Conservation (phyloP, 2,329 filamentous ascomycete species). For the Penicillium frequentans region DNA sequence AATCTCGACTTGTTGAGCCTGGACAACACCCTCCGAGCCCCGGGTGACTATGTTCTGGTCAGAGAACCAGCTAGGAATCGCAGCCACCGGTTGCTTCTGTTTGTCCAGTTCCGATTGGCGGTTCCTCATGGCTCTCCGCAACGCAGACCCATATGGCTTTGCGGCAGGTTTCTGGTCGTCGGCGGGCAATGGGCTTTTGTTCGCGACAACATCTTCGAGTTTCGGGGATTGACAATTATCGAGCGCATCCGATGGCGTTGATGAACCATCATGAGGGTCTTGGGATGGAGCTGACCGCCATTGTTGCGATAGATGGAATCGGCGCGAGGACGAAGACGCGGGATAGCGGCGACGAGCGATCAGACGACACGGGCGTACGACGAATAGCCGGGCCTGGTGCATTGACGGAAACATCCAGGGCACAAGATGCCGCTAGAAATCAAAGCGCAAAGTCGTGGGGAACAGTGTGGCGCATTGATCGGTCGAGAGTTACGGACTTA, state of each 20-base stretch:
- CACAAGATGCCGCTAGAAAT: conserved; percentile 26
- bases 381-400: conserved; percentile 35
- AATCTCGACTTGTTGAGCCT: conserved; percentile 29
- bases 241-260: conserved; percentile 19
- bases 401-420: conserved; percentile 41
- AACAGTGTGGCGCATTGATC: conserved; percentile 1
- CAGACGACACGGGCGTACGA: conserved; percentile 38
- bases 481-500: background rate
- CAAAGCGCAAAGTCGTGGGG: conserved; percentile 6
- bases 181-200: conserved; percentile 12
- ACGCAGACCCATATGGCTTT: conserved; percentile 40
- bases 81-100: conserved; percentile 17
- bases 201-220: conserved; percentile 12
- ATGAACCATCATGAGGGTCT: conserved; percentile 28
- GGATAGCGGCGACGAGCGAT: conserved; percentile 39
- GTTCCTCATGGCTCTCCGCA: conserved; percentile 41
- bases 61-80: conserved; percentile 40
- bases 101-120: conserved; percentile 25
- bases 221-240: conserved; percentile 22
- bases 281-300: conserved; percentile 29
- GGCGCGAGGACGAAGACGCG: conserved; percentile 27
- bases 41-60: conserved; percentile 35
- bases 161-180: conserved; percentile 23
- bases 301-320: conserved; percentile 34
- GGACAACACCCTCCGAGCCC: conserved; percentile 9